These are phyloP conservation scores for Artemisia princeps DNA, from an alignment of 140 eudicot genomes.

Conservation along the genomic window DNA sequence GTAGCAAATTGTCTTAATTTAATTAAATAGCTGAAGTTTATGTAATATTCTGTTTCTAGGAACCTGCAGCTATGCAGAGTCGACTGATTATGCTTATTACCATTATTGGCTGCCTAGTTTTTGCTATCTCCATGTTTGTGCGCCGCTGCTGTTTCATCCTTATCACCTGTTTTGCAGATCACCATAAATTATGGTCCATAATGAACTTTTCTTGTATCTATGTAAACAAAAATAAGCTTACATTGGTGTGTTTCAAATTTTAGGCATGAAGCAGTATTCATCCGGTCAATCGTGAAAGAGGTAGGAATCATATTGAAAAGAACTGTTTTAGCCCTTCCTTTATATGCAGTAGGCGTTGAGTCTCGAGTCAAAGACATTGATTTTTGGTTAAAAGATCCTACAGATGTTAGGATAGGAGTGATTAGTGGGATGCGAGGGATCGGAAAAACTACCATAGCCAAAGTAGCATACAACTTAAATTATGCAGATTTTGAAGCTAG, in stretches of 20 bases:
- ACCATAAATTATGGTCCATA: neutral
- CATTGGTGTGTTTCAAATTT: constrained; percentile 9
- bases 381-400: constrained; percentile 20
- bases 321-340: constrained; percentile 17
- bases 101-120: too few species aligned
- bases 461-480: constrained; percentile 24
- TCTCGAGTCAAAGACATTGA: constrained; percentile 28
- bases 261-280: constrained; percentile 28
- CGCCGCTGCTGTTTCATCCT: too few species aligned
- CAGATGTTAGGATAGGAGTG: constrained; percentile 18
- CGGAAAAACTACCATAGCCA: constrained; percentile 15
- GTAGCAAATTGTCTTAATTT: too few species aligned
- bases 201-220: neutral
- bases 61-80: too few species aligned
- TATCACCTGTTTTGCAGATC: too few species aligned
- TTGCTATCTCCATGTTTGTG: too few species aligned
- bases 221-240: too few species aligned
- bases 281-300: constrained; percentile 28
- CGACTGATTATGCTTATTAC: too few species aligned
- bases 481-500: constrained; percentile 23
- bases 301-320: constrained; percentile 22
- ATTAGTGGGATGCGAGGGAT: constrained; percentile 33
- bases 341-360: constrained; percentile 23
- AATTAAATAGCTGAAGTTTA: too few species aligned
- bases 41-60: too few species aligned